These are phyloP conservation scores for Mortierella polycephala DNA, from an alignment of 371 early-diverging fungal species.

Conservation along the genomic window DNA sequence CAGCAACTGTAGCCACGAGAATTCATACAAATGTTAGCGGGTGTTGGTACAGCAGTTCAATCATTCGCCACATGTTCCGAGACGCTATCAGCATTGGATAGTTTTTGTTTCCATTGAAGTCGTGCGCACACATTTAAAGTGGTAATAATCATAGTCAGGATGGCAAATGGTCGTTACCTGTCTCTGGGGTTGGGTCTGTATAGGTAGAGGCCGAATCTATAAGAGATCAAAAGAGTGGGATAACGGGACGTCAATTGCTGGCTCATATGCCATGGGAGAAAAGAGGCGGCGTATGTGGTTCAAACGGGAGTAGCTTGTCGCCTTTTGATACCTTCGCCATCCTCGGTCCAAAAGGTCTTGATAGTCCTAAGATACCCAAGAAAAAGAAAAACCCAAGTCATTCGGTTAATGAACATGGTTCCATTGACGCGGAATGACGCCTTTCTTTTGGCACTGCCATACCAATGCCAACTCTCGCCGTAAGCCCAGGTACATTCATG, in stretches of 20 bases:
- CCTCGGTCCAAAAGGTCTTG: slow-evolving; percentile 74
- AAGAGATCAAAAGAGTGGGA: not conserved
- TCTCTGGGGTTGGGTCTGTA: slow-evolving; percentile 70
- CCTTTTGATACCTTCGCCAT: slow-evolving; percentile 66
- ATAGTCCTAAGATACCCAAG: slow-evolving; percentile 62
- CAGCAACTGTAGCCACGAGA: slow-evolving; percentile 62
- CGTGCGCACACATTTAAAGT: too few relatives aligned
- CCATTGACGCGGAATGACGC: too few relatives aligned
- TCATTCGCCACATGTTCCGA: slow-evolving; percentile 20
- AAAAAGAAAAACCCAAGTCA: not conserved
- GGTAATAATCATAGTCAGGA: not conserved
- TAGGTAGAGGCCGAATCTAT: slow-evolving; percentile 61
- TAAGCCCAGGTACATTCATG: not conserved
- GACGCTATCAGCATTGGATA: slow-evolving; percentile 13
- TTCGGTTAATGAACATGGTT: too few relatives aligned
- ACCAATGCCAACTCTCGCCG: too few relatives aligned
- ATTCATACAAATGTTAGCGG: not conserved
- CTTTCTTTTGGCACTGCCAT: too few relatives aligned
- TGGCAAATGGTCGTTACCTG: slow-evolving; percentile 20
- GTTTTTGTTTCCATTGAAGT: not conserved
- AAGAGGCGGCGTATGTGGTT: too few relatives aligned
- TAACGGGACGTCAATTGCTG: too few relatives aligned
- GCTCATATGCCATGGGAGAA: too few relatives aligned
- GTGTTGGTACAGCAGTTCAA: not conserved
- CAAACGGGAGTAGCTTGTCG: too few relatives aligned